Percentiles rank a stretch among this genome's conserved stretches.
Conservation (phyloP, 2,329 filamentous ascomycete genomes). For the Fusarium longipes region DNA sequence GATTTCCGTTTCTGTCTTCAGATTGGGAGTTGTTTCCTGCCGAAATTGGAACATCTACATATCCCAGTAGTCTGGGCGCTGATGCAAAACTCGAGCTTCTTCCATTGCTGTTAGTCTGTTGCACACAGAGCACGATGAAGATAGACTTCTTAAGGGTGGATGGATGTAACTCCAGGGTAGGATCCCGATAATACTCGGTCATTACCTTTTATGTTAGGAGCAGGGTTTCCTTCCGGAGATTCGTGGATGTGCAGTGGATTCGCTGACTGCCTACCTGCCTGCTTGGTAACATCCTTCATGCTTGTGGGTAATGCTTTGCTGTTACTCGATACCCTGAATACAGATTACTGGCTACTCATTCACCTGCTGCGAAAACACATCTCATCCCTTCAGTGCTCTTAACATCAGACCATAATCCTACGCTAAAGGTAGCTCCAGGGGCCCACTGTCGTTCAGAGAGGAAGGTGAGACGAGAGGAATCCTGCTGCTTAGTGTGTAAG, state of each 20-base stretch:
- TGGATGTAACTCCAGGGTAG: background rate
- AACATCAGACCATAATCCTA: conserved; percentile 26
- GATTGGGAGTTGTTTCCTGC: conserved; percentile 13
- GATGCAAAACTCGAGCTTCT: background rate
- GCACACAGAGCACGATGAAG: background rate
- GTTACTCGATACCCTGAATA: background rate
- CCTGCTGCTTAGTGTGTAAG: background rate
- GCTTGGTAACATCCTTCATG: background rate
- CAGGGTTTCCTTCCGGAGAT: conserved; percentile 3
- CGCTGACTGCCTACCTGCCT: background rate
- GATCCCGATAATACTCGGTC: conserved; percentile 16
- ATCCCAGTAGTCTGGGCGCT: conserved; percentile 7
- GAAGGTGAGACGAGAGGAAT: conserved; percentile 1
- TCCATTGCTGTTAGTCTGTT: background rate
- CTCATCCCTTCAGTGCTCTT: conserved; percentile 8
- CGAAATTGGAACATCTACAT: conserved; percentile 24
- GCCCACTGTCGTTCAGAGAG: conserved; percentile 12
- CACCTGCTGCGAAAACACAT: conserved; percentile 3
- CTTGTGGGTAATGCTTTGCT: background rate
- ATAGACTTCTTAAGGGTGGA: background rate
- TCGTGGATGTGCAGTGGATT: background rate
- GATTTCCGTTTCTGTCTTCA: conserved; percentile 43
- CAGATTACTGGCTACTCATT: background rate
- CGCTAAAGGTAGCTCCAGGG: conserved; percentile 19
- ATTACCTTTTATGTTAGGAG: conserved; percentile 2